These are phyloP conservation scores for Vigna reflexopilosa DNA, from an alignment of 306 rosid genomes.

Conservation along the genomic window DNA sequence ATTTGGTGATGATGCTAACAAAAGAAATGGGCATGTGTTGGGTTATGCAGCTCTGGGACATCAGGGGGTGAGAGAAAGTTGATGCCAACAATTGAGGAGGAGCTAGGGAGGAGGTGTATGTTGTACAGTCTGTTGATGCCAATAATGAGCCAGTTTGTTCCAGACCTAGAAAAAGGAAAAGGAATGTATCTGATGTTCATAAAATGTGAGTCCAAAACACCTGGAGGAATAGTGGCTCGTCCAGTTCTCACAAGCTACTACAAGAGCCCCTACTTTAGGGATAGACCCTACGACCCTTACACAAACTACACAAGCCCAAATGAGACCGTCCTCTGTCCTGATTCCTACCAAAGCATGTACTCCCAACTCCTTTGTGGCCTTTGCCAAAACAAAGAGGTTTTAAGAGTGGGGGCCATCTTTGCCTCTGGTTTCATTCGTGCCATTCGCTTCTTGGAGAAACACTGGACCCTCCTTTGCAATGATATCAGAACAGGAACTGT, in stretches of 20 bases:
- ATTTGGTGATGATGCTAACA: neutral
- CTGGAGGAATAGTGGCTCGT: slow-evolving; percentile 74
- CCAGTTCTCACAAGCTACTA: slow-evolving; percentile 85
- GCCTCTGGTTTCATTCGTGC: slow-evolving; percentile 90
- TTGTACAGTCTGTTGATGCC: slow-evolving; percentile 80
- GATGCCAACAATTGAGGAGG: slow-evolving; percentile 90
- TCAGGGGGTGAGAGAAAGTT: slow-evolving; percentile 94
- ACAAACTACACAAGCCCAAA: slow-evolving; percentile 87
- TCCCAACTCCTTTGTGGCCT: slow-evolving; percentile 87
- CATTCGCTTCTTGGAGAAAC: slow-evolving; percentile 74
- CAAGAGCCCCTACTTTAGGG: slow-evolving; percentile 73
- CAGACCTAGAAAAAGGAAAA: slow-evolving; percentile 78
- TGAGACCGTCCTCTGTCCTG: slow-evolving; percentile 78
- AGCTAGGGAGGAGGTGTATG: slow-evolving; percentile 61
- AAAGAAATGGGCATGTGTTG: slow-evolving; percentile 23
- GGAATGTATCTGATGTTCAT: slow-evolving; percentile 92
- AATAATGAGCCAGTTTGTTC: slow-evolving; percentile 72
- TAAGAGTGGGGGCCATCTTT: slow-evolving; percentile 80
- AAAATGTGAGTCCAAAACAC: slow-evolving; percentile 83
- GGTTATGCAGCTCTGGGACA: slow-evolving; percentile 77
- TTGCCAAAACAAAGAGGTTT: slow-evolving; percentile 65
- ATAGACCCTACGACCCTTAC: slow-evolving; percentile 81
- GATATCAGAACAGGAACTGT: slow-evolving; percentile 76
- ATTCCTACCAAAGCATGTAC: slow-evolving; percentile 95
- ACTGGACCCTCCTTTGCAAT: slow-evolving; percentile 64